Evolutionary conservation across 345 rosid species (phyloP).

Genomic region (Cochlearia excelsa): DNA sequence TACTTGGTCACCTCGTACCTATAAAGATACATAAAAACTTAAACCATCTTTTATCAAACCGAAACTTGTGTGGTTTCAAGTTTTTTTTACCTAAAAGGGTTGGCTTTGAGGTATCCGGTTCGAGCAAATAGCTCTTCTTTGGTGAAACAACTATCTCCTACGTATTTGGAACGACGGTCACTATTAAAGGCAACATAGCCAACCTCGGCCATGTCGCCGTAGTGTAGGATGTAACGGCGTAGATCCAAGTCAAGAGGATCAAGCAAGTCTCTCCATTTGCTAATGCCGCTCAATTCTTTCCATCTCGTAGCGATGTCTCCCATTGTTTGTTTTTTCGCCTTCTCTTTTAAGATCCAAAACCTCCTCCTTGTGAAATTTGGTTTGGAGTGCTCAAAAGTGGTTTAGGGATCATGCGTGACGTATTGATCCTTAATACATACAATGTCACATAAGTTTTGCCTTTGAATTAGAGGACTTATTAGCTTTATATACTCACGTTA

Average conservation of each 20-base stretch:
- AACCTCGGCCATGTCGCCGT: slow-evolving; percentile 44
- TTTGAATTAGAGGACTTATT: slow-evolving; percentile 3
- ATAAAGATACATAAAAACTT: too few species aligned
- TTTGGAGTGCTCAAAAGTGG: slow-evolving; percentile 13
- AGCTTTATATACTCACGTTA: slow-evolving; percentile 8
- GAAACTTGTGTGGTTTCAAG: background rate
- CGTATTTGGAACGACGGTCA: slow-evolving; percentile 24
- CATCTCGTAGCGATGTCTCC: slow-evolving; percentile 41
- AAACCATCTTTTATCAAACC: too few species aligned
- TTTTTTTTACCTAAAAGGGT: slow-evolving; percentile 37
- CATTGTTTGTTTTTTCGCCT: background rate
- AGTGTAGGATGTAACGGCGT: slow-evolving; percentile 46
- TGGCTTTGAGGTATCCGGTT: slow-evolving; percentile 35
- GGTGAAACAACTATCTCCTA: slow-evolving; percentile 37
- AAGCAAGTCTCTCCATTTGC: slow-evolving; percentile 41
- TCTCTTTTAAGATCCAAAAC: slow-evolving; percentile 15
- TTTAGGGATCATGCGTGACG: slow-evolving; percentile 30
- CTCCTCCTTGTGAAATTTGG: slow-evolving; percentile 10
- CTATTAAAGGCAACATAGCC: slow-evolving; percentile 37
- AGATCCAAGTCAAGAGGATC: slow-evolving; percentile 49
- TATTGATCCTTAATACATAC: slow-evolving; percentile 29
- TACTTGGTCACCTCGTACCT: slow-evolving; percentile 43
- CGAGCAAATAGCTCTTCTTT: slow-evolving; percentile 39
- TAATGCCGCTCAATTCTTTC: slow-evolving; percentile 42
- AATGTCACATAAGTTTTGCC: slow-evolving; percentile 35